Evolutionary conservation across 257 asterid genomes (phyloP).

Genomic region (Solanum dulcamara): DNA sequence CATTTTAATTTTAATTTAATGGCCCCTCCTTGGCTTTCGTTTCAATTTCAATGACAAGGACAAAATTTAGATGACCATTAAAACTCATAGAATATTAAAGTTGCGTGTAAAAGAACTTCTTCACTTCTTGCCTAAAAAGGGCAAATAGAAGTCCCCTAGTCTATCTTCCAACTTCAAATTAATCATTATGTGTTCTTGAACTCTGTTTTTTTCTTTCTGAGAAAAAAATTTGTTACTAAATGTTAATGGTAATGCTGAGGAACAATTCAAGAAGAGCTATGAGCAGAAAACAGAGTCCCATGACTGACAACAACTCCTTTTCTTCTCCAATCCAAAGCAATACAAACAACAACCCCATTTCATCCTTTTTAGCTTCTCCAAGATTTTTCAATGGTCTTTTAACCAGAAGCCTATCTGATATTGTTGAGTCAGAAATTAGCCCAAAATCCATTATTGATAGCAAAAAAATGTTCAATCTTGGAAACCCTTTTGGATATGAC

Average conservation of each 20-base stretch:
- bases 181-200: not conserved
- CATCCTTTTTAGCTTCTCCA: constrained; percentile 62
- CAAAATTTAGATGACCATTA: not conserved
- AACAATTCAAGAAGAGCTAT: constrained; percentile 64
- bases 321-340: constrained; percentile 35
- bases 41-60: not conserved
- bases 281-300: constrained; percentile 43
- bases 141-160: not conserved
- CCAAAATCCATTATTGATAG: constrained; percentile 58
- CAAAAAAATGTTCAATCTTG: constrained; percentile 28
- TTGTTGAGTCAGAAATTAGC: constrained; percentile 19
- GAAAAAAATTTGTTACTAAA: not conserved
- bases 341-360: constrained; percentile 21
- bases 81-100: not conserved
- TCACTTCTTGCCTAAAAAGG: not conserved
- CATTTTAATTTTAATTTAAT: not conserved
- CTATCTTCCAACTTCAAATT: not conserved
- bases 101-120: not conserved
- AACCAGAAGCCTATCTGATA: constrained; percentile 24
- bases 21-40: not conserved
- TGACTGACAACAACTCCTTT: constrained; percentile 37
- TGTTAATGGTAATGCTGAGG: constrained; percentile 33
- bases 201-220: not conserved
- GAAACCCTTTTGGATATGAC: constrained; percentile 43
- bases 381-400: constrained; percentile 51